Base-by-base conservation (phyloP, 306 rosid genomes). In the Casuarina glauca region DNA sequence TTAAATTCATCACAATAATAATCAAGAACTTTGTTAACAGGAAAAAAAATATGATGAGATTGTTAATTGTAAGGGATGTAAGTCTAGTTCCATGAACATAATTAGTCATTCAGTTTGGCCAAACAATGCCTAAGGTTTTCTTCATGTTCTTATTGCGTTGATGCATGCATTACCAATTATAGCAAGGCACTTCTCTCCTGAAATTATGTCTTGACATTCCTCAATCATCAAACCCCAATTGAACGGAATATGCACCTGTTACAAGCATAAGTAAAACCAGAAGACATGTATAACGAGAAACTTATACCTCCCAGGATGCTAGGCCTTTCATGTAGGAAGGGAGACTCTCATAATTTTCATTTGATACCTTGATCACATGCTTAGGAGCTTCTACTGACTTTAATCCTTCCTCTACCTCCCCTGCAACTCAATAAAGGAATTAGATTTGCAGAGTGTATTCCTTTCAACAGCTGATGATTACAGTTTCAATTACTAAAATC, bases 291-390 rank as follows among this genome's bases (percentile, higher is more conserved):
- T 44, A 72, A 61, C 78, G 46, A 74, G 73, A 79, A 72, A 39
- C 48, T 5, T 83, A 83, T 82, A 91, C 98, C 98, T 95, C 97
- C 97, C 97, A 95, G 66, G 92, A 82, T 44, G 90, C 91, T 73
- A 95, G 87, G 73, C 88, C 84, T 89, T 89, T 95, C 89, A 95
- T 85, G 79, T 89, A 92, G 77, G 89, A 75, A 41, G 98, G 93
- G 66, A 92, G 97, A 73, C 84, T 76, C 79, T 95, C 97, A 74
- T 83, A 92, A 39, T 94, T 93, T 68, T 90, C 89, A 84, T 78
- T 78, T 52, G 75, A 69, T 50, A 92, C 75, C 77, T 81, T 85
- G 62, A 89, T 83, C 32, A 53, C 26, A 26, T 90, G 78, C 58
- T 84, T 72, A 42, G 75, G 72, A 70, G 81, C 81, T 79, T 80